Conservation (phyloP, 1,284 basidiomycete species). For the Ganoderma boninense region DNA sequence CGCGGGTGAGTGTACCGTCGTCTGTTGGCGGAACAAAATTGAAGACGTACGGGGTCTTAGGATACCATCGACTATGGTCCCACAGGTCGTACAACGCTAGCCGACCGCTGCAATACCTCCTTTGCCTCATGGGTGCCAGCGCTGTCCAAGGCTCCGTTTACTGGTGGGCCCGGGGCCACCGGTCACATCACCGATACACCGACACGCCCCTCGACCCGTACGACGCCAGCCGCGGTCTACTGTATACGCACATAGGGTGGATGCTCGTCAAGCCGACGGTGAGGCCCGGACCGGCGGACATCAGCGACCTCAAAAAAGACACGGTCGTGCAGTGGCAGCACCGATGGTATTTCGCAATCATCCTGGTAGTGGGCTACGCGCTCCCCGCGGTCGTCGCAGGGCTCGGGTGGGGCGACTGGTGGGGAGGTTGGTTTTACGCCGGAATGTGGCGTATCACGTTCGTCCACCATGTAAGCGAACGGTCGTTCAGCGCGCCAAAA, state of each 20-base stretch:
- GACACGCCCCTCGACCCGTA: constrained; percentile 94
- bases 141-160: constrained; percentile 90
- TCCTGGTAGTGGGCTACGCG: constrained; percentile 67
- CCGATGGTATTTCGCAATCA: constrained; percentile 63
- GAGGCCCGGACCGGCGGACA: constrained; percentile 81
- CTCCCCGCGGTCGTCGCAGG: constrained; percentile 83
- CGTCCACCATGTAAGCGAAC: constrained; percentile 77
- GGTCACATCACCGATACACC: constrained; percentile 90
- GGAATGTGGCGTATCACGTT: constrained; percentile 73
- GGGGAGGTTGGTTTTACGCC: constrained; percentile 85
- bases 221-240: constrained; percentile 80
- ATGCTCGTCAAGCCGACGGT: constrained; percentile 85
- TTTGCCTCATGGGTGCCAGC: constrained; percentile 83
- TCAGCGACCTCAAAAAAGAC: constrained; percentile 83
- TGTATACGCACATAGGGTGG: constrained; percentile 93
- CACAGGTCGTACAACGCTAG: constrained; percentile 90
- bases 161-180: constrained; percentile 94
- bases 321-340: constrained; percentile 87
- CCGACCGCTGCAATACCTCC: constrained; percentile 74
- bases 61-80: constrained; percentile 93
- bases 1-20: constrained; percentile 29
- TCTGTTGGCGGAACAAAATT: neutral
- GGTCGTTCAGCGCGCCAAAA: neutral
- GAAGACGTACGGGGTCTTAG: constrained; percentile 44
- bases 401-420: constrained; percentile 83